Percentiles rank a stretch among this genome's conserved stretches.
Conservation (phyloP, 352 stramenopile genomes). For the Pythium brassicae region DNA sequence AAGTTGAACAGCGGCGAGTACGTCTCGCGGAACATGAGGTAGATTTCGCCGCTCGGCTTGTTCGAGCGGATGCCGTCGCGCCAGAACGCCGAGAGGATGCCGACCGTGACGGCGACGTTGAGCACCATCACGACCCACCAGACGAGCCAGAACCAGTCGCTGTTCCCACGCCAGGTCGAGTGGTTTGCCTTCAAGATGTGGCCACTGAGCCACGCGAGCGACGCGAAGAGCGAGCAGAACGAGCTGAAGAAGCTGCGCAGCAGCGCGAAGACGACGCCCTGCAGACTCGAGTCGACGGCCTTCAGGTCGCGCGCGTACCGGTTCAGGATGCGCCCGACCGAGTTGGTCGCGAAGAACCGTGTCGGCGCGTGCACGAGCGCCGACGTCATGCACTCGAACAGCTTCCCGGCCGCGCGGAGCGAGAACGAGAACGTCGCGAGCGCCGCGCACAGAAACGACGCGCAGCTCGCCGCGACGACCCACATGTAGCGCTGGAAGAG, state of each 20-base stretch:
- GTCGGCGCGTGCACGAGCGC: conserved; percentile 35
- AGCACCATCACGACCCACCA: conserved; percentile 25
- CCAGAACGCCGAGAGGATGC: conserved; percentile 22
- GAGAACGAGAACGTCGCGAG: conserved; percentile 28
- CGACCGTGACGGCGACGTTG: conserved; percentile 20
- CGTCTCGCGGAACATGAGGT: conserved; percentile 31
- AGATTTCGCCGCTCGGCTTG: conserved; percentile 27
- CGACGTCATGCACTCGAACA: conserved; percentile 43
- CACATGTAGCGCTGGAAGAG: conserved; percentile 21
- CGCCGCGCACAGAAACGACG: conserved; percentile 25
- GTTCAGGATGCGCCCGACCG: conserved; percentile 42
- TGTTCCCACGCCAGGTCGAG: background rate
- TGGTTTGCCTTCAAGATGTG: conserved; percentile 24
- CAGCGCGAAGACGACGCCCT: conserved; percentile 32
- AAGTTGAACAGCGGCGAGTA: conserved; percentile 33
- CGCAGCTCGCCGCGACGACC: conserved; percentile 29
- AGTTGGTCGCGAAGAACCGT: conserved; percentile 40
- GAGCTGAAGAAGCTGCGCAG: conserved; percentile 33
- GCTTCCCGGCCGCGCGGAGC: conserved; percentile 21
- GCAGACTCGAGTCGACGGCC: conserved; percentile 37
- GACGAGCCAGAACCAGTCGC: background rate
- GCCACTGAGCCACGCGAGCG: conserved; percentile 30
- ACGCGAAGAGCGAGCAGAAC: conserved; percentile 32
- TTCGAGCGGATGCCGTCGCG: conserved; percentile 23
- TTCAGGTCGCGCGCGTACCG: conserved; percentile 27